Percentiles rank a stretch among this genome's conserved stretches.
Conservation (phyloP, 2,329 filamentous ascomycete genomes). For the Pezicula carpinea region DNA sequence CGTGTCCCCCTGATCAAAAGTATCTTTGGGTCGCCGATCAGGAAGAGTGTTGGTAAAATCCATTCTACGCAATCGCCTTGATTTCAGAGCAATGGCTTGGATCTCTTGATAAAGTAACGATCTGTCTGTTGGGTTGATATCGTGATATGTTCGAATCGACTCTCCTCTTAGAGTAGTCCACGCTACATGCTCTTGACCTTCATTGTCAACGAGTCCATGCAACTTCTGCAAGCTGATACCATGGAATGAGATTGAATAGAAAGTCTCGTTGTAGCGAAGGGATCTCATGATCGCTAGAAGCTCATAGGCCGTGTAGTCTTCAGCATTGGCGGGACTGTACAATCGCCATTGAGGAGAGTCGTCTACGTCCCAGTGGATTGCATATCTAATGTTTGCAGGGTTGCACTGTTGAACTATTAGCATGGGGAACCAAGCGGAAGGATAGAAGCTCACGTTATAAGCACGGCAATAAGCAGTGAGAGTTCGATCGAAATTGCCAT, state of each 20-base stretch:
- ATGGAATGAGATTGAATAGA: constrained; percentile 63
- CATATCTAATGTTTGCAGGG: constrained; percentile 61
- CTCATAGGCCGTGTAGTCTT: constrained; percentile 55
- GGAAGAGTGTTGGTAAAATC: constrained; percentile 62
- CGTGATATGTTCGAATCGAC: constrained; percentile 23
- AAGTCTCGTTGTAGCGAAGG: constrained; percentile 66
- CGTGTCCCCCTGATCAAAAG: constrained; percentile 36
- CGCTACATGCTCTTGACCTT: constrained; percentile 59
- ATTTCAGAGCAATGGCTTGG: constrained; percentile 62
- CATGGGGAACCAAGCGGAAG: neutral
- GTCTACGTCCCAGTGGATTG: constrained; percentile 55
- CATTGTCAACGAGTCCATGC: constrained; percentile 55
- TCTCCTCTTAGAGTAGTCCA: constrained; percentile 47
- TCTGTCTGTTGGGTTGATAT: constrained; percentile 27
- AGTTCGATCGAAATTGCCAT: constrained; percentile 60
- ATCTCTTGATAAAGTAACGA: constrained; percentile 65
- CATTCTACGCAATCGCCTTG: constrained; percentile 54
- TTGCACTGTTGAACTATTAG: constrained; percentile 33
- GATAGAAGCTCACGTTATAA: constrained; percentile 45
- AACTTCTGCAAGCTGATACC: constrained; percentile 59
- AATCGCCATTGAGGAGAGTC: constrained; percentile 64
- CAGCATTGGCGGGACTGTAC: constrained; percentile 47
- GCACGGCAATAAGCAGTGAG: constrained; percentile 65
- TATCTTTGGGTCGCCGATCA: constrained; percentile 41
- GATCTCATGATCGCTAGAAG: constrained; percentile 66